Evolutionary conservation across 2,329 filamentous ascomycete genomes (phyloP).

Genomic region (Aureobasidium sp.): DNA sequence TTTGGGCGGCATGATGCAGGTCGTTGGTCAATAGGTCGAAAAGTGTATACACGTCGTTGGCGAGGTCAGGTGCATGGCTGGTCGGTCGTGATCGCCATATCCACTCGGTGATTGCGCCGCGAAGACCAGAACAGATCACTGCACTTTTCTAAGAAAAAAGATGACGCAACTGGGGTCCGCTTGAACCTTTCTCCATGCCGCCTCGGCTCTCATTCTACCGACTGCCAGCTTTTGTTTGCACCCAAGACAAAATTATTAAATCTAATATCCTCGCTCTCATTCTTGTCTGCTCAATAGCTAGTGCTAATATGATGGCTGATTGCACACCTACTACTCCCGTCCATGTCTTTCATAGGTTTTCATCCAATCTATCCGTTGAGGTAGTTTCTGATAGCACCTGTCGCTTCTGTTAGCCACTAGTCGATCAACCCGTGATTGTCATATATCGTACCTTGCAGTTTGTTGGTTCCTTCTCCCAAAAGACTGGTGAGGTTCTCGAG

Average conservation of each 20-base stretch:
- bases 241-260: neutral
- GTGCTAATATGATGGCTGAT: neutral
- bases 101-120: neutral
- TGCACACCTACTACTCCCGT: neutral
- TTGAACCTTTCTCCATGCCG: neutral
- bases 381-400: slow-evolving; percentile 28
- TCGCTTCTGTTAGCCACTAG: neutral
- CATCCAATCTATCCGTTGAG: slow-evolving; percentile 23
- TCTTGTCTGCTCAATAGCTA: neutral
- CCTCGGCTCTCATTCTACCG: neutral
- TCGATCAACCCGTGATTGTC: too few species aligned
- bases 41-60: neutral
- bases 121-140: neutral
- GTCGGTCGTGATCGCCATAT: neutral
- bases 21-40: neutral
- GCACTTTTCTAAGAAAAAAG: neutral
- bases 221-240: neutral
- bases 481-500: slow-evolving; percentile 79
- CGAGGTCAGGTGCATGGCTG: slow-evolving; percentile 3
- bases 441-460: slow-evolving; percentile 57
- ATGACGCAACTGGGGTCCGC: slow-evolving; percentile 4
- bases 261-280: neutral
- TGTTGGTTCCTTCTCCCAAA: slow-evolving; percentile 75
- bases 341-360: neutral
- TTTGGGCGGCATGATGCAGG: slow-evolving; percentile 10